Evolutionary conservation across 1,284 basidiomycete genomes (phyloP), one percentile per base, ranked within the genome.

Genomic region (Moesziomyces globuligerus): DNA sequence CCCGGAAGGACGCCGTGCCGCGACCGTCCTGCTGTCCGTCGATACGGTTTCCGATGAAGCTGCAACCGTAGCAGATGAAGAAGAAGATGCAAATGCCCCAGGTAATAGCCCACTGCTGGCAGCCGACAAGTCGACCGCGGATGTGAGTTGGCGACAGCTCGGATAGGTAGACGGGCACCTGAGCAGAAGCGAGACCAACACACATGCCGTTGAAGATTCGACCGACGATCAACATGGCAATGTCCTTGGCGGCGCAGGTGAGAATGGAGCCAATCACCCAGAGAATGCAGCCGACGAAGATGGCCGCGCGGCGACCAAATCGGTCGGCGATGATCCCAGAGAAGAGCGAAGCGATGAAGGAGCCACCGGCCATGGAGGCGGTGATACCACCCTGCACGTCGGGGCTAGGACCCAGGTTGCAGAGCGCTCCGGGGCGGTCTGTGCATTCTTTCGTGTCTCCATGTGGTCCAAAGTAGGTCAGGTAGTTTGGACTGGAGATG

Each of bases 341-440:
- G 52, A 68, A 47, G 43, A 74, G 46, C 11, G 72, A 59, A 29
- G 71, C 64, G 45, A 74, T 17, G 48, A 68, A 68, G 26, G 69
- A 68, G 36, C 72, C 72, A 34, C 58, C 72, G 18, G 72, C 50
- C 72, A 74, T 72, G 25, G 64, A 55, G 41, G 70, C 65, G 17
- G 70, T 72, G 57, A 72, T 64, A 32, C 70, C 70, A 38, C 64
- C 70, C 25, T 72, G 70, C 1, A 69, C 43, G 36, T 52, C 24
- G 17, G 59, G 43, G 25, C 44, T 44, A 24, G 53, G 61, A 39
- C 64, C 64, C 8, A 34, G 29, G 52, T 53, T 57, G 58, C 51
- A 51, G 3, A 56, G 53, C 6, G 52, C 52, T 11, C 66, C 58
- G 23, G 59, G 59, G 3, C 59, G 59, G 21, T 46, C 48, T 7